Conservation (phyloP, 345 rosid species). For the Eutrema yunnanense region DNA sequence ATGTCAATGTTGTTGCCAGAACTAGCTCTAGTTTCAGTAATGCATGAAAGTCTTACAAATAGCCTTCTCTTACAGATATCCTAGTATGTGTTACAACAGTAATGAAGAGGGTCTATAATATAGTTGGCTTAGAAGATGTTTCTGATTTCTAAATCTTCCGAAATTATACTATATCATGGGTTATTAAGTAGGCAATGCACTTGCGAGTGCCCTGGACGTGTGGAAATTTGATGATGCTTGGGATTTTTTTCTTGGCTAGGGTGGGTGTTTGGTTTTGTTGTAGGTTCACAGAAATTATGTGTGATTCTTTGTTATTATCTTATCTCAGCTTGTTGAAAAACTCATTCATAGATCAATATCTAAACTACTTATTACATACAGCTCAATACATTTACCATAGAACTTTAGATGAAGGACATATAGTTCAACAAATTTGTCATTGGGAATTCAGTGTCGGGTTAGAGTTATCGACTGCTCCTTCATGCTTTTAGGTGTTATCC, state of each 20-base stretch:
- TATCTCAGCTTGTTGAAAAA: too few species aligned
- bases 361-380: too few species aligned
- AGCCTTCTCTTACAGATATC: not conserved
- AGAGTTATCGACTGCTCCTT: not conserved
- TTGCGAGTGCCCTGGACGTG: too few species aligned
- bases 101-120: not conserved
- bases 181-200: not conserved
- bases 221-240: too few species aligned
- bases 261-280: too few species aligned
- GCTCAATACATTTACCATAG: too few species aligned
- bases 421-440: too few species aligned
- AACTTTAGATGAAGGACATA: too few species aligned
- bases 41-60: not conserved
- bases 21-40: constrained; percentile 11
- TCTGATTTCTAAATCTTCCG: not conserved
- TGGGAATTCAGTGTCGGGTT: not conserved
- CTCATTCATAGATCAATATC: too few species aligned
- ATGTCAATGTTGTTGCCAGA: not conserved
- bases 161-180: not conserved
- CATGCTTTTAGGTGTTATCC: constrained; percentile 4
- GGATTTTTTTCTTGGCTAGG: too few species aligned
- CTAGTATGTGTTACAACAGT: not conserved
- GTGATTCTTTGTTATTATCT: too few species aligned
- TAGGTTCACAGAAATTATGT: too few species aligned
- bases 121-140: not conserved